Conservation (phyloP, 306 rosid genomes). For the Rubus parviflorus region DNA sequence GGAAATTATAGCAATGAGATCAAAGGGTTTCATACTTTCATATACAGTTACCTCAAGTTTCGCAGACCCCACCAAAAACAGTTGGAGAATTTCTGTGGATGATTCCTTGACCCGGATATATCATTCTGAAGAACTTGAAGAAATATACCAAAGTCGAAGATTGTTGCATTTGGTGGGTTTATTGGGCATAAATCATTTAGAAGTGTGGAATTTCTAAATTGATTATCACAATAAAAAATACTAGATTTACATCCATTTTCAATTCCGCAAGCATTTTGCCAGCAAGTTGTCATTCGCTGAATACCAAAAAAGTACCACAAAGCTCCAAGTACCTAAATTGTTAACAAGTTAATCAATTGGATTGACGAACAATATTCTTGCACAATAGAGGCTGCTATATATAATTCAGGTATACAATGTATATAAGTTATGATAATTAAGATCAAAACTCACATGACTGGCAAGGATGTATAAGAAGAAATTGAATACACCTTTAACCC, state of each 20-base stretch:
- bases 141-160: constrained; percentile 32
- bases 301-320: constrained; percentile 29
- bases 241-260: neutral
- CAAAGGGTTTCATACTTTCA: too few relatives aligned
- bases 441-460: constrained; percentile 16
- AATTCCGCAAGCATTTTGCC: constrained; percentile 3
- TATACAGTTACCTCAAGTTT: constrained; percentile 31
- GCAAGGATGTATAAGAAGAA: constrained; percentile 24
- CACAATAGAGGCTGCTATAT: too few relatives aligned
- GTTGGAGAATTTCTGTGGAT: constrained; percentile 17
- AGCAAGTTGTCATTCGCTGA: constrained; percentile 23
- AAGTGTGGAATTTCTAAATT: neutral
- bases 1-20: too few relatives aligned
- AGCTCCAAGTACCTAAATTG: constrained; percentile 18
- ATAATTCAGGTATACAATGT: too few relatives aligned
- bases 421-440: too few relatives aligned
- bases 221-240: neutral
- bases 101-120: constrained; percentile 18
- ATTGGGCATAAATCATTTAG: neutral
- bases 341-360: neutral
- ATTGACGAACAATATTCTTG: neutral
- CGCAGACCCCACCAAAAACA: constrained; percentile 36
- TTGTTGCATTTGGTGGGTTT: neutral
- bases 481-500: constrained; percentile 5
- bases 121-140: constrained; percentile 24